Percentiles rank a stretch among this genome's conserved stretches.
These are phyloP conservation scores for Musa beccarii DNA, from an alignment of 176 grass and related monocot genomes.

Conservation along the genomic window DNA sequence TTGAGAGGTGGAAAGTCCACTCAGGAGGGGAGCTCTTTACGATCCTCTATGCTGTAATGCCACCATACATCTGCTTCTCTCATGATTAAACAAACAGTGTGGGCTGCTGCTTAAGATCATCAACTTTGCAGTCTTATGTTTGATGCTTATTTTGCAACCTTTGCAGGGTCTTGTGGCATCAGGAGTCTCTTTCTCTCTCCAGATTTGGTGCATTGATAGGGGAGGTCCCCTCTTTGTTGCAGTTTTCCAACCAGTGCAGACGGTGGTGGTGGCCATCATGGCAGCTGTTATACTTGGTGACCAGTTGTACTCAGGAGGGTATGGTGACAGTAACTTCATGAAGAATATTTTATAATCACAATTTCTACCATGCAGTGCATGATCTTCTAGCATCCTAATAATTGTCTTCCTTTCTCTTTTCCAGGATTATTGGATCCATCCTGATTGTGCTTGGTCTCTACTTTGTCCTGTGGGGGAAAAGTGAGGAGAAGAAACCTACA, in stretches of 20 bases:
- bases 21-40: conserved; percentile 68
- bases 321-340: conserved; percentile 5
- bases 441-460: conserved; percentile 76
- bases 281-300: conserved; percentile 46
- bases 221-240: conserved; percentile 62
- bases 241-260: conserved; percentile 64
- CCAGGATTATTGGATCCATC: conserved; percentile 65
- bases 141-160: neutral
- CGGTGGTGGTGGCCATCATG: conserved; percentile 51
- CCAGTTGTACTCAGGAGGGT: conserved; percentile 64
- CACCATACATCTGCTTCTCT: neutral
- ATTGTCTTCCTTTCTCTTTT: neutral
- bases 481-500: conserved; percentile 47
- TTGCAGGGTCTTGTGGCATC: conserved; percentile 57
- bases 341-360: neutral
- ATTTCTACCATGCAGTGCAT: neutral
- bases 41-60: conserved; percentile 77
- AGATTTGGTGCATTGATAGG: conserved; percentile 69
- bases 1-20: conserved; percentile 68
- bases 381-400: neutral
- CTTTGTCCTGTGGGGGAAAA: conserved; percentile 86
- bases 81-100: neutral
- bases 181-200: conserved; percentile 50
- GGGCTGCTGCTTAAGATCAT: neutral
- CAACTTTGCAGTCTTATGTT: neutral